phyloP scores from a whole-genome alignment of 2,329 filamentous ascomycete species.

The Phoma sp. region DNA sequence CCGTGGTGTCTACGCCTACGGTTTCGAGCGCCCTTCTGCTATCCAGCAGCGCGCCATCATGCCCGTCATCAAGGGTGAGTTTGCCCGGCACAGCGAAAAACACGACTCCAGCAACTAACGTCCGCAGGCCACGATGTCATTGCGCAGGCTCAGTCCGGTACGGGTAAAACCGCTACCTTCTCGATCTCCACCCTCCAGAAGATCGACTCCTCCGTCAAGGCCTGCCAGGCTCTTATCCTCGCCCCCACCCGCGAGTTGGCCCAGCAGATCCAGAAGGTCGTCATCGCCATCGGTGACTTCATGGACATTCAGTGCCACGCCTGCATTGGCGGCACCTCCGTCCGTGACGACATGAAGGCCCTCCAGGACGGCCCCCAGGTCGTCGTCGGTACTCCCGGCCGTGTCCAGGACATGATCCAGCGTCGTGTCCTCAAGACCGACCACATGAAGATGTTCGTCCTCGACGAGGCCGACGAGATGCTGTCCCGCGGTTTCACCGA shows the following conservation, averaged over 20 bases:
- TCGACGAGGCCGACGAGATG: constrained; percentile 99
- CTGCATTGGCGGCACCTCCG: constrained; percentile 97
- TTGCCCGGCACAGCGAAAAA: constrained; percentile 12
- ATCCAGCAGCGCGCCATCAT: constrained; percentile 99
- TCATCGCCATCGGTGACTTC: constrained; percentile 98
- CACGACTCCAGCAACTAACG: constrained; percentile 30
- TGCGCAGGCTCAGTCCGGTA: constrained; percentile 99
- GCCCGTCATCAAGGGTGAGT: constrained; percentile 98
- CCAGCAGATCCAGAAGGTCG: constrained; percentile 99
- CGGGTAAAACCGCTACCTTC: constrained; percentile 99
- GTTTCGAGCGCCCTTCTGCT: constrained; percentile 99
- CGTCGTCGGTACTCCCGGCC: constrained; percentile 96
- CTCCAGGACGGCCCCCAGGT: constrained; percentile 96
- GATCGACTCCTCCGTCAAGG: constrained; percentile 93
- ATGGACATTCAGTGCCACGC: constrained; percentile 99
- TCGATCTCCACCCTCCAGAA: constrained; percentile 99
- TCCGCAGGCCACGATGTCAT: constrained; percentile 89
- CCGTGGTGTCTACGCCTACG: constrained; percentile 98
- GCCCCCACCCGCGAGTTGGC: constrained; percentile 98
- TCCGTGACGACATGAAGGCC: constrained; percentile 98
- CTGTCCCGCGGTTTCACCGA: constrained; percentile 99
- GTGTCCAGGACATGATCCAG: constrained; percentile 99
- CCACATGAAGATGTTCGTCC: constrained; percentile 99
- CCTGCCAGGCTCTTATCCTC: constrained; percentile 97
- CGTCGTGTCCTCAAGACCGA: constrained; percentile 96